Evolutionary conservation across 495 filamentous ascomycete genomes (phyloP).

Genomic region (Penicillium argentinense): DNA sequence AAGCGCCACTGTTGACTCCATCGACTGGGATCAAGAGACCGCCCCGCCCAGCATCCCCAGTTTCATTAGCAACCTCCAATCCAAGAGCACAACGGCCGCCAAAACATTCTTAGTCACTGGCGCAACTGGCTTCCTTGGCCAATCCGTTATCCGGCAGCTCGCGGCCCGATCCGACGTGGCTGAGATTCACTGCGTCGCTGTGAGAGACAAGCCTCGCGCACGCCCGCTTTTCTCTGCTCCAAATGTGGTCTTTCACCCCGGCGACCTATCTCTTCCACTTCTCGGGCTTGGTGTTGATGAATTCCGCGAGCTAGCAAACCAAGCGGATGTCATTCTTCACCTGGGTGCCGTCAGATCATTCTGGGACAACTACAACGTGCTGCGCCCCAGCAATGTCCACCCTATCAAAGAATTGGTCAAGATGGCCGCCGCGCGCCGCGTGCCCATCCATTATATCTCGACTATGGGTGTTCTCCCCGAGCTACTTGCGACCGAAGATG

Average conservation of each 20-base stretch:
- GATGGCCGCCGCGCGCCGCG: slow-evolving; percentile 22
- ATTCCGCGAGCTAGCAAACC: slow-evolving; percentile 14
- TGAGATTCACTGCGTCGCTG: slow-evolving; percentile 12
- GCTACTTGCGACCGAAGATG: too few relatives aligned
- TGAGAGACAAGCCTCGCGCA: slow-evolving; percentile 1
- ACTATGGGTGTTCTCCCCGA: slow-evolving; percentile 23
- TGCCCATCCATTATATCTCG: slow-evolving; percentile 48
- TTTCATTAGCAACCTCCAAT: neutral
- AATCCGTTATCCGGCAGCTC: neutral
- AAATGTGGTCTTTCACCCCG: slow-evolving; percentile 15
- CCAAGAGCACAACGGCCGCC: neutral
- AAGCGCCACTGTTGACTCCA: slow-evolving; percentile 3
- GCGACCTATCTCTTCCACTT: slow-evolving; percentile 27
- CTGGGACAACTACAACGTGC: slow-evolving; percentile 36
- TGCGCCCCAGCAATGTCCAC: slow-evolving; percentile 35
- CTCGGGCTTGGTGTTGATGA: slow-evolving; percentile 34
- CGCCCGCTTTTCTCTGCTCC: neutral
- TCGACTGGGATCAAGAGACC: slow-evolving; percentile 34
- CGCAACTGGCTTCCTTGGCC: slow-evolving; percentile 20
- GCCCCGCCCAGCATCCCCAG: neutral
- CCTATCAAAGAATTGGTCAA: slow-evolving; percentile 35
- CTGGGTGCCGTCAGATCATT: slow-evolving; percentile 42
- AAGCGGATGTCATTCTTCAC: slow-evolving; percentile 43
- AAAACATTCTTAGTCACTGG: slow-evolving; percentile 14
- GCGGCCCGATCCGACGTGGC: neutral